Percentiles rank a stretch among this genome's conserved stretches.
phyloP scores from a whole-genome alignment of 2,329 filamentous ascomycete species.

The Apiospora rasikravindrae region DNA sequence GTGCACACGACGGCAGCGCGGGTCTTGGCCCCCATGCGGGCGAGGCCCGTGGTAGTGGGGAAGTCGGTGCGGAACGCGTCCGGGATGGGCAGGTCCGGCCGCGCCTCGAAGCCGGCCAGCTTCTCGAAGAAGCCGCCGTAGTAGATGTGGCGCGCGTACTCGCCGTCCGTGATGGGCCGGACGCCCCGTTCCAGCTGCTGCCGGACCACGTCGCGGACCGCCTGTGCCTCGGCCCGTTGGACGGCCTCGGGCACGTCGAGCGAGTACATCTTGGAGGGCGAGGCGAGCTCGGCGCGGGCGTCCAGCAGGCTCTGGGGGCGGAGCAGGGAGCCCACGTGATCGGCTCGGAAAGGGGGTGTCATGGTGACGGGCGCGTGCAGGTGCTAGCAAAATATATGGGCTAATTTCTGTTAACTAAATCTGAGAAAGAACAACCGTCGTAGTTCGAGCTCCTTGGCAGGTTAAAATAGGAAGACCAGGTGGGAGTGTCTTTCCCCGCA shows the following conservation, averaged over 20 bases:
- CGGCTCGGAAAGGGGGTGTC: constrained; percentile 68
- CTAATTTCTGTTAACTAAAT: too few species aligned
- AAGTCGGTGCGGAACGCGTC: constrained; percentile 64
- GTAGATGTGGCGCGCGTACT: constrained; percentile 63
- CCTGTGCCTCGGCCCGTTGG: constrained; percentile 60
- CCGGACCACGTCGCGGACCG: constrained; percentile 68
- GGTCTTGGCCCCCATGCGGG: constrained; percentile 38
- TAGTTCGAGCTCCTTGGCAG: neutral
- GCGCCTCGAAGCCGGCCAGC: constrained; percentile 52
- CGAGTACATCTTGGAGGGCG: constrained; percentile 40
- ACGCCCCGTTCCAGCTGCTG: constrained; percentile 68
- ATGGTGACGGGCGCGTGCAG: constrained; percentile 21
- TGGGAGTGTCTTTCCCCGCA: neutral
- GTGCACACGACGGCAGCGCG: constrained; percentile 43
- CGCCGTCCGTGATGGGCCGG: constrained; percentile 70
- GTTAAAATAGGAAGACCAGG: neutral
- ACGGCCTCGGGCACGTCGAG: constrained; percentile 41
- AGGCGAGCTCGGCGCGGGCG: constrained; percentile 59
- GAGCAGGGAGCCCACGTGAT: constrained; percentile 75
- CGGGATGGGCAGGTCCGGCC: constrained; percentile 64
- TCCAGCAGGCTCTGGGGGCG: constrained; percentile 67
- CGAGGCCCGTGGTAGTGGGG: constrained; percentile 44
- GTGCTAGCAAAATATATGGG: neutral
- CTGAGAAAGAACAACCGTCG: too few species aligned
- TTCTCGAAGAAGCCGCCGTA: constrained; percentile 56